phyloP scores from a whole-genome alignment of 768 basidiomycete genomes.

The Russula abietina region DNA sequence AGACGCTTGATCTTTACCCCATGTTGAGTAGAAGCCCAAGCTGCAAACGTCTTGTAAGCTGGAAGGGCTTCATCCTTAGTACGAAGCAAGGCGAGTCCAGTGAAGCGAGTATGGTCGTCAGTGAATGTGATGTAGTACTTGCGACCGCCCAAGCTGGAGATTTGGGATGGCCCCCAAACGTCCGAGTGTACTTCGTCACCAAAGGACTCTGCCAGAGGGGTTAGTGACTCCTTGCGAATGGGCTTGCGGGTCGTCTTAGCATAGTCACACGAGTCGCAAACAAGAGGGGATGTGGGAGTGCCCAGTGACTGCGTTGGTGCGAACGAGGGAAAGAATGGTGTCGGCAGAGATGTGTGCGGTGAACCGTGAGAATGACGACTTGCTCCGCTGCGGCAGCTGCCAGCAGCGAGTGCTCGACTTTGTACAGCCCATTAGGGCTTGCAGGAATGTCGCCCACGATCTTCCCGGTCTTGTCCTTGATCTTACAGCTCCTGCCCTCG shows the following conservation, averaged over 20 bases:
- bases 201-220: neutral
- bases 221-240: neutral
- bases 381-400: no score
- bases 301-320: neutral
- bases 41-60: conserved; percentile 29
- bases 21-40: conserved; percentile 28
- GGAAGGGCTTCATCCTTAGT: conserved; percentile 31
- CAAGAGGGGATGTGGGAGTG: neutral
- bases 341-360: neutral
- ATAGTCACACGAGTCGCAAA: neutral
- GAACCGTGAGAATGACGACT: neutral
- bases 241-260: neutral
- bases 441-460: no score
- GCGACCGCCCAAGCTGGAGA: no score
- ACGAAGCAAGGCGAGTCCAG: conserved; percentile 28
- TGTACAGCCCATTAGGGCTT: no score
- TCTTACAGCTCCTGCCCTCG: no score
- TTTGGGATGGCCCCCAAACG: no score
- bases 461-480: no score
- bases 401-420: no score
- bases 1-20: no score
- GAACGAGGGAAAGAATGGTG: neutral
- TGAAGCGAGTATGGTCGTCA: no score
- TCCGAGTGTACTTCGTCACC: neutral
- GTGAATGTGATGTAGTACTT: no score